Base-by-base conservation (phyloP, 2,329 filamentous ascomycete species). In the Sphaceloma murrayae region DNA sequence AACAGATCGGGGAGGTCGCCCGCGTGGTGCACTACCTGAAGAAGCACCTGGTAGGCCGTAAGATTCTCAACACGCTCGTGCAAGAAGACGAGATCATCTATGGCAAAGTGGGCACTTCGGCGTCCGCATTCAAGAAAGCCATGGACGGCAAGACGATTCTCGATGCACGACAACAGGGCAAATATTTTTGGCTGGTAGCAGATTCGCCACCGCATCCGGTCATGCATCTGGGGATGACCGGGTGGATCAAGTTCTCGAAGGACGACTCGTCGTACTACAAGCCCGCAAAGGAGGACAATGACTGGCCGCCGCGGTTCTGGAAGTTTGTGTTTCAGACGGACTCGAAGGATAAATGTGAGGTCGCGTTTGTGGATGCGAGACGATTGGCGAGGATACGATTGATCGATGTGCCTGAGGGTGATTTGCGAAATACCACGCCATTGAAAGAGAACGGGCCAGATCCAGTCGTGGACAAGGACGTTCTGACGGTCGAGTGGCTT, bases 121-220 rank as follows among this genome's bases (percentile, higher is more conserved):
- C 81, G 1, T 62, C 75, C 0, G 82, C 80, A 21, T 87, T 98
- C 50, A 70, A 84, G 53, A 73, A 76, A 45, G 78, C 82, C 1
- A 69, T 95, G 57, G 72, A 72, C 3, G 86, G 85, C 3, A 89
- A 83, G 56, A 85, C 78, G 57, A 77, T 82, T 22, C 54, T 74
- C 30, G 74, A 72, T 44, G 84, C 83, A 3, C 84, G 83, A 3
- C 86, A 83, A 48, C 91, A 95, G 60, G 91, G 91, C 7, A 98
- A 96, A 73, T 96, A 96, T 59, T 96, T 98, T 62, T 98, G 91
- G 71, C 70, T 96, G 16, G 79, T 85, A 27, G 83, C 85, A 75
- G 73, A 75, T 18, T 73, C 74, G 7, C 74, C 85, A 8, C 88
- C 89, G 1, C 91, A 96, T 63, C 76, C 84, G 0, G 77, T 96